A percentile compares a stretch with the other conserved stretches of the same genome.
Conservation (phyloP, 2,329 filamentous ascomycete species). For the Paracoccidioides lutzii region DNA sequence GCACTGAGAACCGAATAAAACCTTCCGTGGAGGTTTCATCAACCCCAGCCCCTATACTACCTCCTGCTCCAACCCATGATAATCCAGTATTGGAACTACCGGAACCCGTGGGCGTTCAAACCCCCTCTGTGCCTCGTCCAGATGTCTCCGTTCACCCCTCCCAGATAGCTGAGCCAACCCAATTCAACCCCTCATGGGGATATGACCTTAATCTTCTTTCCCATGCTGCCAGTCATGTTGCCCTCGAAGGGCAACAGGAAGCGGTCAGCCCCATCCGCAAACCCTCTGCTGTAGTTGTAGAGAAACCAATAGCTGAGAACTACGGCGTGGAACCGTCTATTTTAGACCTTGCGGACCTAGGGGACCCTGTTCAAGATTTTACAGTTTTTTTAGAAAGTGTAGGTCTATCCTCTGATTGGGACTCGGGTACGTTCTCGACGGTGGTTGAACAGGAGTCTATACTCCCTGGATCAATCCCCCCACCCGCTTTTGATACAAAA, state of each 20-base stretch:
- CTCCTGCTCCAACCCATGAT: conserved; percentile 27
- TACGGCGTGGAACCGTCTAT: conserved; percentile 34
- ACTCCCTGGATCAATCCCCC: conserved; percentile 22
- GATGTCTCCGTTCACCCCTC: conserved; percentile 28
- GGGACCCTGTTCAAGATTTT: conserved; percentile 38
- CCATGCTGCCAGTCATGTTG: conserved; percentile 38
- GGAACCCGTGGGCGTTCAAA: conserved; percentile 31
- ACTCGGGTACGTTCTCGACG: conserved; percentile 34
- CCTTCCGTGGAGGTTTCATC: conserved; percentile 21
- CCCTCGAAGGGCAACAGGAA: conserved; percentile 34
- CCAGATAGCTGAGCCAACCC: conserved; percentile 30
- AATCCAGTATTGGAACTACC: conserved; percentile 35
- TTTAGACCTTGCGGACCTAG: conserved; percentile 34
- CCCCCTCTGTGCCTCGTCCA: conserved; percentile 20
- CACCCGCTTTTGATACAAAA: conserved; percentile 26
- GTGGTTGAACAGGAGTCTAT: conserved; percentile 28
- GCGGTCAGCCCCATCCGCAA: conserved; percentile 27
- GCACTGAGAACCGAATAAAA: conserved; percentile 22
- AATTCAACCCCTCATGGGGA: conserved; percentile 39
- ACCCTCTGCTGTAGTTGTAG: conserved; percentile 20
- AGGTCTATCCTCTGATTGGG: conserved; percentile 38
- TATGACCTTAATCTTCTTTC: conserved; percentile 38
- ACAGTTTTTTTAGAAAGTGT: conserved; percentile 37
- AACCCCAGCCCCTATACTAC: conserved; percentile 23
- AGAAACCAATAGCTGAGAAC: conserved; percentile 29